These are phyloP conservation scores for Aspergillus candidus DNA, from an alignment of 2,329 filamentous ascomycete species.

Conservation along the genomic window DNA sequence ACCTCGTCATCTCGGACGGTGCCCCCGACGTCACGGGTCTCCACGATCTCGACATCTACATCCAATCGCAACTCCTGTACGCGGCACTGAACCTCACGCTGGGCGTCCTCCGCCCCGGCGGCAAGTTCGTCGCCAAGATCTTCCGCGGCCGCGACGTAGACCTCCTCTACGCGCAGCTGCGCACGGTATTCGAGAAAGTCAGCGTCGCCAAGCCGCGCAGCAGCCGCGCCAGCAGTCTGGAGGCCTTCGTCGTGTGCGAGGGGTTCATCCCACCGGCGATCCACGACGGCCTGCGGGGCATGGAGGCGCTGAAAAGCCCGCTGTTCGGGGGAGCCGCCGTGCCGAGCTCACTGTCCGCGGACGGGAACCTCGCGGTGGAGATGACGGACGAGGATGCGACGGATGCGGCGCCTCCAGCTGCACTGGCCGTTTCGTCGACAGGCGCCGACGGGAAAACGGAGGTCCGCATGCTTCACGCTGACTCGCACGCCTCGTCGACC, in stretches of 20 bases:
- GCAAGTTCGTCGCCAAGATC: slow-evolving; percentile 97
- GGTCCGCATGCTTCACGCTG: slow-evolving; percentile 35
- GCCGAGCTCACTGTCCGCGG: slow-evolving; percentile 21
- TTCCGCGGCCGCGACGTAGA: slow-evolving; percentile 95
- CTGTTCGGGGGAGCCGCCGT: slow-evolving; percentile 35
- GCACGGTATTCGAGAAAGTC: slow-evolving; percentile 81
- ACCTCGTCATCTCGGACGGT: slow-evolving; percentile 90
- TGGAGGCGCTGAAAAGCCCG: slow-evolving; percentile 33
- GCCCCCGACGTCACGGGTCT: slow-evolving; percentile 94
- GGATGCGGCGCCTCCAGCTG: slow-evolving; percentile 3
- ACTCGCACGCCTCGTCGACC: slow-evolving; percentile 33
- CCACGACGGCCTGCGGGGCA: slow-evolving; percentile 44
- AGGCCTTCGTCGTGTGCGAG: slow-evolving; percentile 93
- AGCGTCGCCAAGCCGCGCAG: slow-evolving; percentile 89
- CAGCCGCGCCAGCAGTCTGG: slow-evolving; percentile 90
- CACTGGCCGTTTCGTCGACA: slow-evolving; percentile 1
- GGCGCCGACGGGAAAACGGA: slow-evolving; percentile 17
- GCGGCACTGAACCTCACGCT: slow-evolving; percentile 89
- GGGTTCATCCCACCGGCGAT: slow-evolving; percentile 68
- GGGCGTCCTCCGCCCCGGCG: slow-evolving; percentile 84
- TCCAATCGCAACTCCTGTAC: slow-evolving; percentile 91
- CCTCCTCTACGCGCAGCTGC: slow-evolving; percentile 86
- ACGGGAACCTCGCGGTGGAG: slow-evolving; percentile 31
- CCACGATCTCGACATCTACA: slow-evolving; percentile 96
- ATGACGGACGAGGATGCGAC: slow-evolving; percentile 31